Evolutionary conservation across 23 red algal genomes (phyloP), one percentile per base, ranked within the genome.

Genomic region (Agarophyton chilense): DNA sequence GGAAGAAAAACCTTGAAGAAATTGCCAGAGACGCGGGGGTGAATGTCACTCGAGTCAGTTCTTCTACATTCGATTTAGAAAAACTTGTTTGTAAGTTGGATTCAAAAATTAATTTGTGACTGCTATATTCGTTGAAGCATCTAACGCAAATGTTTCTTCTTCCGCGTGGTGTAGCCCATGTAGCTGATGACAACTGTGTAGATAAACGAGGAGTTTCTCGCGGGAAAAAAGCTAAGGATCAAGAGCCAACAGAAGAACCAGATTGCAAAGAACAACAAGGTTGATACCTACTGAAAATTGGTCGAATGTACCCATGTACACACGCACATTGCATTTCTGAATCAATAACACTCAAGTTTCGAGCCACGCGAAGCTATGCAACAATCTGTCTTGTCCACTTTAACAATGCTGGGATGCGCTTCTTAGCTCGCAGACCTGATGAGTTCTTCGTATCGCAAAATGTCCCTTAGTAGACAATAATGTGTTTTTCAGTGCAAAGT

Each of bases 1-100:
- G 88, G 2, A 68, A 49, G 26, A 91, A 60, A 43, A 91, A 91
- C 47, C 49, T 91, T 10, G 88, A 91, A 34, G 88, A 91, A 52
- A 82, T 91, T 44, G 88, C 88, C 9, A 91, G 66, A 61, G 56
- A 53, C 43, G 33, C 31, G 2, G 88, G 88, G 7, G 39, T 46
- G 88, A 52, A 57, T 35, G 45, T 91, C 12, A 91, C 74, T 41
- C 38, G 77, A 41, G 88, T 91, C 40, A 58, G 22, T 41, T 40
- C 60, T 67, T 42, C 70, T 0, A 47, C 63, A 28, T 91, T 82
- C 36, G 31, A 68, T 62, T 63, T 91, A 28, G 88, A 91, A 49
- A 81, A 91, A 14, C 44, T 63, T 78, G 53, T 61, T 25, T 62
- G 85, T 89, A 78, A 78, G 85, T 89, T 43, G 18, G 9, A 4